Evolutionary conservation across 257 asterid species (phyloP).

Genomic region (Echites panduratus): DNA sequence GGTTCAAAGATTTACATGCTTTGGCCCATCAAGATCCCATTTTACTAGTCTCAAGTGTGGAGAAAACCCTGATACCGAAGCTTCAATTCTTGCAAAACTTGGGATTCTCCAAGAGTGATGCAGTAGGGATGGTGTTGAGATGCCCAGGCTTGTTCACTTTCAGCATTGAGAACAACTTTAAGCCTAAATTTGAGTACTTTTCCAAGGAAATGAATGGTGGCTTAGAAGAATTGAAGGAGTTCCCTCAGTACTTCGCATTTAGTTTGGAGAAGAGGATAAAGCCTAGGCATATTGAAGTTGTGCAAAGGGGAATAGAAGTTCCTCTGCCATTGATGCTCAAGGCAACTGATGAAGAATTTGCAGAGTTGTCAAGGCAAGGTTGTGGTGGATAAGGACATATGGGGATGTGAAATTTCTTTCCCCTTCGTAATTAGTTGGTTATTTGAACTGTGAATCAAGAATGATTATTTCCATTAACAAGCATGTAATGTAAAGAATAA

Average conservation of each 20-base stretch:
- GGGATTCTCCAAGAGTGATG: conserved; percentile 56
- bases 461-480: background rate
- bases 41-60: conserved; percentile 70
- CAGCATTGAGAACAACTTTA: conserved; percentile 73
- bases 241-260: conserved; percentile 81
- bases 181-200: conserved; percentile 73
- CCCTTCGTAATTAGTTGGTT: background rate
- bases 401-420: background rate
- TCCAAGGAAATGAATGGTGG: conserved; percentile 48
- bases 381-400: conserved; percentile 17
- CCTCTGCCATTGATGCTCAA: conserved; percentile 66
- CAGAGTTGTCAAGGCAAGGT: conserved; percentile 34
- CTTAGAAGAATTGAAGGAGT: conserved; percentile 54
- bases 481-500: background rate
- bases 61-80: conserved; percentile 78
- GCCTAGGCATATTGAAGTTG: conserved; percentile 51
- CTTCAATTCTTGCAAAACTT: conserved; percentile 42
- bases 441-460: background rate
- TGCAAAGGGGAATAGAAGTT: conserved; percentile 39
- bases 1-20: conserved; percentile 47
- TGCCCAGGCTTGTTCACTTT: conserved; percentile 79
- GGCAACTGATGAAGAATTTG: conserved; percentile 62
- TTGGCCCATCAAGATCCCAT: conserved; percentile 70
- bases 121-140: conserved; percentile 61
- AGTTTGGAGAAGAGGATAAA: conserved; percentile 85